These are phyloP conservation scores for Leccinum huronense DNA, from an alignment of 1,284 basidiomycete species.

Conservation along the genomic window DNA sequence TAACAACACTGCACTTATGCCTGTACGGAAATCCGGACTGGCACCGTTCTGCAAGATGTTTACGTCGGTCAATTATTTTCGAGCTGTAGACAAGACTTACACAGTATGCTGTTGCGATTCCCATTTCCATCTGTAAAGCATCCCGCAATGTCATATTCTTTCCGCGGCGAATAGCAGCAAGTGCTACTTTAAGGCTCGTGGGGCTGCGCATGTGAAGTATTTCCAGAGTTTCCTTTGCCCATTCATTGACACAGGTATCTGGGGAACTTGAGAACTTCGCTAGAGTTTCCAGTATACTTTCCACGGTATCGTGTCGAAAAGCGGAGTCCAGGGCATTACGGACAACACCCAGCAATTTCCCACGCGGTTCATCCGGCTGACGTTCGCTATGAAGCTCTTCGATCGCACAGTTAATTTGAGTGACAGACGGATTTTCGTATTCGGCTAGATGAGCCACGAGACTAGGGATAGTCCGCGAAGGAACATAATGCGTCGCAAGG, in stretches of 20 bases:
- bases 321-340: constrained; percentile 77
- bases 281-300: constrained; percentile 67
- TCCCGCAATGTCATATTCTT: constrained; percentile 60
- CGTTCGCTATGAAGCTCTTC: constrained; percentile 67
- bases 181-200: constrained; percentile 85
- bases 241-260: constrained; percentile 52
- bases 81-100: constrained; percentile 46
- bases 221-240: constrained; percentile 72
- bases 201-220: constrained; percentile 75
- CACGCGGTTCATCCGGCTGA: constrained; percentile 54
- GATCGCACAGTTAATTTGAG: constrained; percentile 56
- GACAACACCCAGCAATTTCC: constrained; percentile 59
- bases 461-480: constrained; percentile 68
- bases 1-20: constrained; percentile 74
- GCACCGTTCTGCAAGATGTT: constrained; percentile 56
- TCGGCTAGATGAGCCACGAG: constrained; percentile 63
- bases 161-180: constrained; percentile 75
- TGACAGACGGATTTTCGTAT: constrained; percentile 52
- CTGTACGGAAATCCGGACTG: constrained; percentile 79
- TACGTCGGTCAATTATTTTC: constrained; percentile 16
- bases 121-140: constrained; percentile 78
- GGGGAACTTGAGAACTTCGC: constrained; percentile 44
- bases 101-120: constrained; percentile 77
- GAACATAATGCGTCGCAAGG: constrained; percentile 88
- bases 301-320: constrained; percentile 69